A percentile compares a stretch with the other conserved stretches of the same genome.
These are phyloP conservation scores for Hippophae tibetana DNA, from an alignment of 306 rosid genomes.

Conservation along the genomic window DNA sequence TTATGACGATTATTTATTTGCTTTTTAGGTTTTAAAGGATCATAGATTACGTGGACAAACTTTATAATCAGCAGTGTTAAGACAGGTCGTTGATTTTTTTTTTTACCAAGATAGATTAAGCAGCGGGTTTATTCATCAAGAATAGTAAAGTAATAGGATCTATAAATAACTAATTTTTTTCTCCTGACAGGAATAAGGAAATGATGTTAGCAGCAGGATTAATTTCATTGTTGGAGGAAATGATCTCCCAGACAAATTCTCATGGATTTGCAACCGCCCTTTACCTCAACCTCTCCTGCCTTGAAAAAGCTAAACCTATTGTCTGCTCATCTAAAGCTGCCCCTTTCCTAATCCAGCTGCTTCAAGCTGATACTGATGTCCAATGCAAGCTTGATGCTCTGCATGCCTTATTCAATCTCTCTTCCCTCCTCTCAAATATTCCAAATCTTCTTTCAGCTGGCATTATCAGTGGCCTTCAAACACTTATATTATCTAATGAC, in stretches of 20 bases:
- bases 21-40: background rate
- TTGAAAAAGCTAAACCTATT: constrained; percentile 69
- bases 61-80: too few species aligned
- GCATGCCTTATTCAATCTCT: constrained; percentile 74
- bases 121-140: too few species aligned
- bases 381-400: constrained; percentile 85
- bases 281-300: constrained; percentile 78
- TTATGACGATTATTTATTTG: background rate
- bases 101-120: too few species aligned
- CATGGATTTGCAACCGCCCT: constrained; percentile 74
- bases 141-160: too few species aligned
- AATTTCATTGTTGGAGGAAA: constrained; percentile 65
- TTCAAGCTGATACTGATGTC: constrained; percentile 35
- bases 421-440: constrained; percentile 50
- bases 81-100: too few species aligned
- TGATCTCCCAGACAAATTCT: constrained; percentile 47
- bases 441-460: constrained; percentile 63
- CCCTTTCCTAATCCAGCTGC: constrained; percentile 59
- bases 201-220: constrained; percentile 67
- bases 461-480: constrained; percentile 48
- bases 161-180: too few species aligned
- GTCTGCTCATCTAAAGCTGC: constrained; percentile 66
- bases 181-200: constrained; percentile 69
- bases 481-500: constrained; percentile 50
- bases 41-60: background rate